phyloP scores from a whole-genome alignment of 2,329 filamentous ascomycete species.

The Epichloe typhina region DNA sequence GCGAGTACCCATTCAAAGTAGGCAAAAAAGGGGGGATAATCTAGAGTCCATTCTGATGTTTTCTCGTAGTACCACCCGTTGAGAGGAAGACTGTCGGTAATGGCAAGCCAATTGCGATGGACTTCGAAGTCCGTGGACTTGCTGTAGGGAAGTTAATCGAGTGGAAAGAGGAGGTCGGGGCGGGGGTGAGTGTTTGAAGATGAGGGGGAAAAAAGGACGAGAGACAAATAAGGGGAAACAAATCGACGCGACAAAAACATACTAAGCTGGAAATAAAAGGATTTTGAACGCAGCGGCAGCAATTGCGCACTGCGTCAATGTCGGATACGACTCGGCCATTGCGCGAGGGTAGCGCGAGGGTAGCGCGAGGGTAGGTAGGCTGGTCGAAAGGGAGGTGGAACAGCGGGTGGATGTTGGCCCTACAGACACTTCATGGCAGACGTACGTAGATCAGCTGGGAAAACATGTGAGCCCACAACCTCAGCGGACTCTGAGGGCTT shows the following conservation, averaged over 20 bases:
- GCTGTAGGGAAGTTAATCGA: slow-evolving; percentile 33
- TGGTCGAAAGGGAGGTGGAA: background rate
- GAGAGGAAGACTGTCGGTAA: slow-evolving; percentile 77
- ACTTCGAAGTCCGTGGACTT: slow-evolving; percentile 99
- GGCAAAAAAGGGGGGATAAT: slow-evolving; percentile 93
- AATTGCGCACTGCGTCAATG: slow-evolving; percentile 77
- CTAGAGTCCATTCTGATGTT: slow-evolving; percentile 98
- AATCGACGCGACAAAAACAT: slow-evolving; percentile 25
- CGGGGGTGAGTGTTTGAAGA: background rate
- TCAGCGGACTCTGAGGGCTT: background rate
- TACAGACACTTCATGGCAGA: slow-evolving; percentile 1
- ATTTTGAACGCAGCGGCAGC: slow-evolving; percentile 83
- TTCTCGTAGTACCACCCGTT: slow-evolving; percentile 94
- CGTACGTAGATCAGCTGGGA: background rate
- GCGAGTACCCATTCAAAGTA: slow-evolving; percentile 92
- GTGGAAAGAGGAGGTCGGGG: background rate
- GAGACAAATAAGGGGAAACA: background rate
- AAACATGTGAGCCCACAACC: background rate
- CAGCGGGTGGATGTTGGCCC: background rate
- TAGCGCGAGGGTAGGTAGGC: no score
- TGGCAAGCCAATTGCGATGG: slow-evolving; percentile 95
- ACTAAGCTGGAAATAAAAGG: slow-evolving; percentile 90
- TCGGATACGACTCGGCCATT: slow-evolving; percentile 76
- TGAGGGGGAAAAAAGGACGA: background rate
- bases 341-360: slow-evolving; percentile 5